Evolutionary conservation across 1,284 basidiomycete genomes (phyloP).

Genomic region (Apiotrichum mycotoxinovorans): DNA sequence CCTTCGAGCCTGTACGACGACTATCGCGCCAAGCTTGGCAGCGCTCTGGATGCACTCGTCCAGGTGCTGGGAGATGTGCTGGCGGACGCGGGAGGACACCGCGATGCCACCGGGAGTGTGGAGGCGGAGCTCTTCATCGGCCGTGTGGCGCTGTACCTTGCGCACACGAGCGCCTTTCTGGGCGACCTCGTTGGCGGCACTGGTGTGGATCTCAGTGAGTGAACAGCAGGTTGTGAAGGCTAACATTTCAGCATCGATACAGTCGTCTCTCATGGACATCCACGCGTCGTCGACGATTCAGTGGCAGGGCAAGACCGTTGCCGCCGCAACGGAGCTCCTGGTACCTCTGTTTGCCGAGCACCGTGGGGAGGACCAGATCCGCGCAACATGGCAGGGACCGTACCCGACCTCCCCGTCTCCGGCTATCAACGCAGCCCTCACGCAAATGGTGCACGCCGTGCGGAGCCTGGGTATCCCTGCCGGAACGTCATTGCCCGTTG

Average conservation of each 20-base stretch:
- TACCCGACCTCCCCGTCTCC: constrained; percentile 32
- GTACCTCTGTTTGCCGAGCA: constrained; percentile 28
- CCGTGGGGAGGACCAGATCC: constrained; percentile 25
- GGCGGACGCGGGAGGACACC: constrained; percentile 19
- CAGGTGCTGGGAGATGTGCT: constrained; percentile 29
- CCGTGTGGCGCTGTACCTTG: constrained; percentile 42
- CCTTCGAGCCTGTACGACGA: constrained; percentile 21
- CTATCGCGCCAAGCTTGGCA: constrained; percentile 25
- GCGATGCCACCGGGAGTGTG: constrained; percentile 28
- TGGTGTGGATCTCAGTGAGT: constrained; percentile 23
- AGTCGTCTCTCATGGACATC: constrained; percentile 23
- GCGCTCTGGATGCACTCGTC: constrained; percentile 29
- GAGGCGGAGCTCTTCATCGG: constrained; percentile 45
- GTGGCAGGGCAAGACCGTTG: constrained; percentile 30
- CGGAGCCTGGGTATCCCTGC: constrained; percentile 38
- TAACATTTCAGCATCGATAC: constrained; percentile 2
- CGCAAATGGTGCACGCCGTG: constrained; percentile 31
- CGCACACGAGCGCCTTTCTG: constrained; percentile 31
- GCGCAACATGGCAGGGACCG: constrained; percentile 35
- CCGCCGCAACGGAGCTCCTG: constrained; percentile 22
- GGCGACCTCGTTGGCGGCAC: constrained; percentile 25
- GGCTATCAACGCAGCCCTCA: constrained; percentile 32
- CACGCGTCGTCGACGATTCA: constrained; percentile 29
- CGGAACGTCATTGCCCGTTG: constrained; percentile 18
- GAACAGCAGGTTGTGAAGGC: background rate